Evolutionary conservation across 768 basidiomycete species (phyloP).

Genomic region (Rubroboletus satanas): DNA sequence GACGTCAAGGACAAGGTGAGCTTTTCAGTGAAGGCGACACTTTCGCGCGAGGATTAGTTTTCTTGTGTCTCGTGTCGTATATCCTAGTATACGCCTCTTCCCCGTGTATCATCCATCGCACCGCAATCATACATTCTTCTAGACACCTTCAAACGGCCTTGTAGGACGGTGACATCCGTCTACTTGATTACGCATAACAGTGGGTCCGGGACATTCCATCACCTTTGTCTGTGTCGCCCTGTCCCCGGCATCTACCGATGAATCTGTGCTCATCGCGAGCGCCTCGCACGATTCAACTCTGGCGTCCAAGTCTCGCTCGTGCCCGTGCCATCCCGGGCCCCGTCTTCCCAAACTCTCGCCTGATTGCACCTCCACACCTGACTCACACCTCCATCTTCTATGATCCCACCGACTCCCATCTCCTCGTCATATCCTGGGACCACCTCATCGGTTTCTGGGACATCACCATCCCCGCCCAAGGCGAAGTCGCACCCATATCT

Average conservation of each 20-base stretch:
- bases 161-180: slow-evolving; percentile 72
- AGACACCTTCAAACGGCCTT: slow-evolving; percentile 75
- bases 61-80: no score
- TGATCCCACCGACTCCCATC: slow-evolving; percentile 50
- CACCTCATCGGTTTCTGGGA: slow-evolving; percentile 80
- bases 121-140: no score
- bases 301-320: no score
- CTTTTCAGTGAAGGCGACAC: slow-evolving; percentile 7
- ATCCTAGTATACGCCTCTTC: no score
- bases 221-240: slow-evolving; percentile 61
- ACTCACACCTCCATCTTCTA: slow-evolving; percentile 42
- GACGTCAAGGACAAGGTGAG: slow-evolving; percentile 91
- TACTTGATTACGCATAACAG: no score
- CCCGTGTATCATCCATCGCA: no score
- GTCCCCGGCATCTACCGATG: slow-evolving; percentile 22
- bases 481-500: no score
- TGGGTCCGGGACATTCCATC: slow-evolving; percentile 46
- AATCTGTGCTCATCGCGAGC: no score
- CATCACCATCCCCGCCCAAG: slow-evolving; percentile 57
- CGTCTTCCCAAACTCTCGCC: slow-evolving; percentile 4
- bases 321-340: neutral
- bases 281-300: no score
- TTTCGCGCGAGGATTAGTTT: no score
- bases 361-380: slow-evolving; percentile 81
- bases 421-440: slow-evolving; percentile 89